Evolutionary conservation across 805 yeast species (phyloP), one percentile per base, ranked within the genome.

Genomic region (Kuraishia piskuri): DNA sequence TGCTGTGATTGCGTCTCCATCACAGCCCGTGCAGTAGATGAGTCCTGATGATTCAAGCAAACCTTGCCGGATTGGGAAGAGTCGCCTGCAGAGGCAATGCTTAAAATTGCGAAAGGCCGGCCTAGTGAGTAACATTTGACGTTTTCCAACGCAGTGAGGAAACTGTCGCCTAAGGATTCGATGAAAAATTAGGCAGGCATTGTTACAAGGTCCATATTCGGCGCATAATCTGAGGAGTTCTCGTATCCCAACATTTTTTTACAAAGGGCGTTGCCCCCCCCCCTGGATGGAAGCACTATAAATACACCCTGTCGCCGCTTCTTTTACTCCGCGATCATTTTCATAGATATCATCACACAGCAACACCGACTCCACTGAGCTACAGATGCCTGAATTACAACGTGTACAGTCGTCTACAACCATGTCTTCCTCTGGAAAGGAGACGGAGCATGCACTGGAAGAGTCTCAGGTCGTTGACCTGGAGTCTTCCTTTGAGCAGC

Each of bases 401-500:
- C 20, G 25, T 12, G 8, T 3, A 31, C 40, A 31, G 14, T 12
- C 31, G 9, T 7, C 31, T 25, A 10, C 7, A 7, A 25, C 40
- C 9, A 31, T 31, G 40, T 6, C 17, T 5, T 31, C 40, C 17
- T 31, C 40, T 12, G 40, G 40, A 10, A 31, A 31, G 17, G 31
- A 22, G 9, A 22, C 49, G 17, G 31, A 23, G 23, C 20, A 47
- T 22, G 23, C n/a, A n/a, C n/a, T 47, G 9, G 8, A 47, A 10
- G 49, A 47, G 26, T 22, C 25, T n/a, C 49, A 47, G n/a, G 22
- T 9, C 1, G 49, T 37, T 9, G 46, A 31, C 48, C 22, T 50
- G 40, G 48, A 22, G 20, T 24, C 21, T 19, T 22, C 20, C 44
- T 8, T 23, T 23, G 56, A 24, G 51, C 50, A 14, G 57, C 61